phyloP scores from a whole-genome alignment of 129 eudicot species.

The Flaveria robusta region DNA sequence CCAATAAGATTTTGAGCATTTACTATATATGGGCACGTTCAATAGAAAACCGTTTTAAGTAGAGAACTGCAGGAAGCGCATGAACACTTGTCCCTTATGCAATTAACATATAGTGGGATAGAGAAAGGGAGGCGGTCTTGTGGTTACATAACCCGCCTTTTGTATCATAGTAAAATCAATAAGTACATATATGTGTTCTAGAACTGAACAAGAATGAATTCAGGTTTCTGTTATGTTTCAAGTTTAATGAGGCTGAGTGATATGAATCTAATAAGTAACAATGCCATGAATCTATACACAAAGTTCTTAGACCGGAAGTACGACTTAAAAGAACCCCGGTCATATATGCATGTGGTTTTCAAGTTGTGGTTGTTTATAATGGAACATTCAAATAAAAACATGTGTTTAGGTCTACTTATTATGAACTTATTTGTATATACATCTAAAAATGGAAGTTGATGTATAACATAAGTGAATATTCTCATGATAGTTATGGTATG shows the following conservation, averaged over 20 bases:
- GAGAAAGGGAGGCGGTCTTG: neutral
- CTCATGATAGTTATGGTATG: neutral
- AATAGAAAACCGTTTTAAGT: neutral
- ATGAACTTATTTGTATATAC: neutral
- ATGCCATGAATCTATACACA: neutral
- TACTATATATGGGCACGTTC: neutral
- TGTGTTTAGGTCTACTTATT: neutral
- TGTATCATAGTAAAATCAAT: neutral
- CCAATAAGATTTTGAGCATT: neutral
- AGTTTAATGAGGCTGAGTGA: neutral
- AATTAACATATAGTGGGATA: neutral
- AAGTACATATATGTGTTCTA: neutral
- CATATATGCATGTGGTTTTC: no score
- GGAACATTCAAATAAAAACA: neutral
- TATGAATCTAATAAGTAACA: conserved; percentile 1
- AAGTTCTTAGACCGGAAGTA: neutral
- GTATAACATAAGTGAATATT: neutral
- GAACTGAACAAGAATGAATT: neutral
- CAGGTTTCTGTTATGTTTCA: neutral
- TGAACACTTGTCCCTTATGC: neutral
- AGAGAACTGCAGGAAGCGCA: neutral
- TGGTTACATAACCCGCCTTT: neutral
- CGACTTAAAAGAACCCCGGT: no score
- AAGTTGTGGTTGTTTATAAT: neutral
- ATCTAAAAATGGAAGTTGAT: neutral